Conservation (phyloP, 2,329 filamentous ascomycete genomes). For the Clarireedia paspali region DNA sequence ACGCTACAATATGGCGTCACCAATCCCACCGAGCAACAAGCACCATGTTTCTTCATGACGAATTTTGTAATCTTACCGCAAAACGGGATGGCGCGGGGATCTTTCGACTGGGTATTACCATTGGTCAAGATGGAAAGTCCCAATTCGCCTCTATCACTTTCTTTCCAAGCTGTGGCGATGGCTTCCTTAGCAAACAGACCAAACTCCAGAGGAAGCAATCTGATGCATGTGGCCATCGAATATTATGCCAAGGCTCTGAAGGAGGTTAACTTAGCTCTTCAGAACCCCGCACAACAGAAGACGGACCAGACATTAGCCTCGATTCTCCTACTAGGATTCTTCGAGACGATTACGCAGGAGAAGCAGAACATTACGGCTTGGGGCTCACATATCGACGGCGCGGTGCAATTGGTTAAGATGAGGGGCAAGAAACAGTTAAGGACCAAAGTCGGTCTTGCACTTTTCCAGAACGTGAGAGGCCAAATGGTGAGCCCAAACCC, state of each 20-base stretch:
- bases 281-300: constrained; percentile 40
- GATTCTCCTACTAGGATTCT: constrained; percentile 52
- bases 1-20: constrained; percentile 25
- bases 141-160: constrained; percentile 43
- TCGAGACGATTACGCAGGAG: constrained; percentile 46
- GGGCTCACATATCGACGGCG: constrained; percentile 57
- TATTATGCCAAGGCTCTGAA: constrained; percentile 49
- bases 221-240: constrained; percentile 36
- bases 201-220: constrained; percentile 25
- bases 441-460: constrained; percentile 43
- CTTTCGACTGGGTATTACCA: constrained; percentile 51
- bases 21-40: constrained; percentile 45
- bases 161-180: constrained; percentile 53
- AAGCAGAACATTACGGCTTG: constrained; percentile 49
- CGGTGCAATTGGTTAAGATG: constrained; percentile 52
- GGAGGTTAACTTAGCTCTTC: constrained; percentile 44
- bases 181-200: constrained; percentile 48
- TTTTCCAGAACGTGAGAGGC: constrained; percentile 53
- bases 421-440: constrained; percentile 48
- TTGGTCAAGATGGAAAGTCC: constrained; percentile 40
- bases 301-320: constrained; percentile 52
- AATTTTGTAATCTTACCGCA: constrained; percentile 51
- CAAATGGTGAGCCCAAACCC: constrained; percentile 43
- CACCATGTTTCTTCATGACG: constrained; percentile 51
- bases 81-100: constrained; percentile 44